Evolutionary conservation across 2,329 filamentous ascomycete species (phyloP), one percentile per base, ranked within the genome.

Genomic region (Diaporthe amygdali): DNA sequence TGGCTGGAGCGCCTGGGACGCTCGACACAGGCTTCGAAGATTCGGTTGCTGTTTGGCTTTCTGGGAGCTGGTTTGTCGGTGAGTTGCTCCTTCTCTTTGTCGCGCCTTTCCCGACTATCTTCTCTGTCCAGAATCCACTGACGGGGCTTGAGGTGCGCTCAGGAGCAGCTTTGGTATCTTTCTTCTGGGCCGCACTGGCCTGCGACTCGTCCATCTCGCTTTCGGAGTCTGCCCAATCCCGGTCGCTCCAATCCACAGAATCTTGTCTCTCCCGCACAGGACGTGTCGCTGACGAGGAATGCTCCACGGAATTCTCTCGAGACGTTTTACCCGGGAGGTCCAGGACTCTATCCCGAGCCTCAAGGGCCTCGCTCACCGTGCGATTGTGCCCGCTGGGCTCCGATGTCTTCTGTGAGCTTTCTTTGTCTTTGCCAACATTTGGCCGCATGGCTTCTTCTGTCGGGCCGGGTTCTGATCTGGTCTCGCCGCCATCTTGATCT

Each of bases 401-500:
- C 6, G 20, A 10, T 20, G 66, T 37, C 22, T 69, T 47, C 30
- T 47, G 34, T n/a, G 44, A 25, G n/a, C n/a, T 22, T 30, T 39
- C 34, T 34, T 52, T 30, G 4, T 39, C 34, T 49, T 54, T 47
- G 49, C 67, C 34, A 15, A 32, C 46, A 20, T 27, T 39, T 14
- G 37, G 20, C 22, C 39, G 41, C 17, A 37, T 39, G 46, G 71
- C 46, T 44, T 39, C 22, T 25, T 66, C 51, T 52, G 56, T 56
- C n/a, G 41, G 59, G 32, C 51, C 46, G 66, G 72, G 34, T 72
- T 79, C 74, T 49, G 77, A 74, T 73, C 85, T 88, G 22, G 87
- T 92, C 81, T 95, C 93, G 49, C 88, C 85, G 10, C 93, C 93
- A n/a, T 91, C 86, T 69, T 85, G 83, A 51, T 87, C 89, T 0